phyloP scores from a whole-genome alignment of 2,329 filamentous ascomycete genomes.

The Neocucurbitaria cava region DNA sequence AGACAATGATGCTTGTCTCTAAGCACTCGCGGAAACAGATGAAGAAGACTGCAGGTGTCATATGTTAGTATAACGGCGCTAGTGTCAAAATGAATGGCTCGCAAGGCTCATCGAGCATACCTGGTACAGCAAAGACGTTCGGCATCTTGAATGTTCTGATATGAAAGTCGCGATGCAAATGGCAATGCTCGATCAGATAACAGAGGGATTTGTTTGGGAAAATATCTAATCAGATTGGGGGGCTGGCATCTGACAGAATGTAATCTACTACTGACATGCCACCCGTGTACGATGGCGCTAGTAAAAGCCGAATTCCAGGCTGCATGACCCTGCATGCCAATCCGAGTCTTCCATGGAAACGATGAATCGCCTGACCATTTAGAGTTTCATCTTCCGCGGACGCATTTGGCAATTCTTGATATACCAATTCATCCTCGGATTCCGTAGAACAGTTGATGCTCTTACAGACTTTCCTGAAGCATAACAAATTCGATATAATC shows the following conservation, averaged over 20 bases:
- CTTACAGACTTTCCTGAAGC: not conserved
- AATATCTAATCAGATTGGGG: constrained; percentile 35
- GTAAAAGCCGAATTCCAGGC: constrained; percentile 18
- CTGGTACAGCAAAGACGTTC: constrained; percentile 76
- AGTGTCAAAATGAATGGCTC: not conserved
- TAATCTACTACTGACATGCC: not conserved
- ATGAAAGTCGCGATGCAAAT: not conserved
- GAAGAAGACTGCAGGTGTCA: constrained; percentile 79
- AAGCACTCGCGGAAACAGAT: constrained; percentile 87
- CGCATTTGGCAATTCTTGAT: not conserved
- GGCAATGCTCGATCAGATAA: constrained; percentile 11
- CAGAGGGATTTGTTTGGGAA: not conserved
- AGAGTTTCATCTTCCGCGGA: constrained; percentile 2
- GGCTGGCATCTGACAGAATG: not conserved
- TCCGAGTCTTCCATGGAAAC: constrained; percentile 7
- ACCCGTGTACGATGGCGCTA: constrained; percentile 10
- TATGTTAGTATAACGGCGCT: constrained; percentile 2
- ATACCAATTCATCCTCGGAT: not conserved
- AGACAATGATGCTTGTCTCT: constrained; percentile 84
- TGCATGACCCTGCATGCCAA: constrained; percentile 1
- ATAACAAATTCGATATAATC: not conserved
- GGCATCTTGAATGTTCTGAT: constrained; percentile 53
- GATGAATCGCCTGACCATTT: constrained; percentile 8
- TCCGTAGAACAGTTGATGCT: not conserved
- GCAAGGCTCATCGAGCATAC: constrained; percentile 39